Percentiles rank a stretch among this genome's conserved stretches.
Conservation (phyloP, 2,329 filamentous ascomycete genomes). For the Penicillium sp. region DNA sequence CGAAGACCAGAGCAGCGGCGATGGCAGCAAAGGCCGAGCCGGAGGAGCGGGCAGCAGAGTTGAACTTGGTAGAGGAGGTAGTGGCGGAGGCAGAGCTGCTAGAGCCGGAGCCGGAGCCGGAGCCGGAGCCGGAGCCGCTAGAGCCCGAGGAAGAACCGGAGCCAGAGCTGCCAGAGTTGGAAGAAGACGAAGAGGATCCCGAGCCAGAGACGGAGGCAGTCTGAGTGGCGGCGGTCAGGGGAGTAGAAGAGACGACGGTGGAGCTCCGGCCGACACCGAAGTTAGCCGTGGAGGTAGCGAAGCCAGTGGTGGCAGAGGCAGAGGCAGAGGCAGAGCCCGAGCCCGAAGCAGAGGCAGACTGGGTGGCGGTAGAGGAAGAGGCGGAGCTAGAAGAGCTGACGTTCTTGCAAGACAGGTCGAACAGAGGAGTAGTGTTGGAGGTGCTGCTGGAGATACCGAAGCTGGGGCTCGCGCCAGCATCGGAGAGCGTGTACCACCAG, state of each 20-base stretch:
- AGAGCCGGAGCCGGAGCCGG: conserved; percentile 1
- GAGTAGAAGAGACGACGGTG: conserved; percentile 4
- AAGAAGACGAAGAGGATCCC: conserved; percentile 5
- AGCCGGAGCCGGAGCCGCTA: not conserved
- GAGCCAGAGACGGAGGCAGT: not conserved
- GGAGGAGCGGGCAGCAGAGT: conserved; percentile 8
- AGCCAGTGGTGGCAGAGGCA: conserved; percentile 10
- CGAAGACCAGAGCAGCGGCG: conserved; percentile 20
- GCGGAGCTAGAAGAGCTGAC: conserved; percentile 25
- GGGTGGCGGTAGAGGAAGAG: conserved; percentile 16
- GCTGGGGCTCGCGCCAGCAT: conserved; percentile 38
- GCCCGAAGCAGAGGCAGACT: conserved; percentile 5
- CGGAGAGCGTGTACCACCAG: conserved; percentile 48
- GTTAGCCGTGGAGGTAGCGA: conserved; percentile 2
- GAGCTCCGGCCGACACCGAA: conserved; percentile 2
- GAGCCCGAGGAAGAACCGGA: not conserved
- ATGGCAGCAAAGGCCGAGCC: conserved; percentile 21
- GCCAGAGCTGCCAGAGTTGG: conserved; percentile 1
- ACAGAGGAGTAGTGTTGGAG: conserved; percentile 40
- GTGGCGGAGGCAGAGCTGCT: conserved; percentile 7
- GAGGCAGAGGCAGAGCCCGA: conserved; percentile 8
- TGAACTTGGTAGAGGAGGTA: conserved; percentile 3
- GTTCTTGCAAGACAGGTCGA: conserved; percentile 38
- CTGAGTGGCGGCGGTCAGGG: conserved; percentile 2
- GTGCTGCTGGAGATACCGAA: conserved; percentile 42